Evolutionary conservation across 1,139 yeast species (phyloP).

Genomic region (Yamadazyma siamensis): DNA sequence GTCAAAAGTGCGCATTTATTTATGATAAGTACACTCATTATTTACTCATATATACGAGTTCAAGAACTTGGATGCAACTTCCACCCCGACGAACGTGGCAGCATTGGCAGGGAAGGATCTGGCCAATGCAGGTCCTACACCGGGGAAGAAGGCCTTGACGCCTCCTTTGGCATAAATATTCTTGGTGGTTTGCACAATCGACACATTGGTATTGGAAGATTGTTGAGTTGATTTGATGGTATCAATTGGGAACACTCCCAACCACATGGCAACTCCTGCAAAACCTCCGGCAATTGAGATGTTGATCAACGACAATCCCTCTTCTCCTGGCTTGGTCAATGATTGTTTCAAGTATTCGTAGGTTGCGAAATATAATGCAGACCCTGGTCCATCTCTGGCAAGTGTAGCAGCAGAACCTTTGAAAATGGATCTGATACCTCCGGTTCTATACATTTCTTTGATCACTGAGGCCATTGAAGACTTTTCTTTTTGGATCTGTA

Average conservation of each 20-base stretch:
- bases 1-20: no score
- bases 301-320: constrained; percentile 64
- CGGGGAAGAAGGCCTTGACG: constrained; percentile 92
- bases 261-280: constrained; percentile 97
- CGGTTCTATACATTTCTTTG: constrained; percentile 67
- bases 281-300: constrained; percentile 89
- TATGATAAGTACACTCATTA: no score
- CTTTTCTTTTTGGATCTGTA: constrained; percentile 69
- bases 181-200: constrained; percentile 65
- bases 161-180: constrained; percentile 71
- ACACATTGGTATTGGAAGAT: constrained; percentile 55
- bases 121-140: constrained; percentile 91
- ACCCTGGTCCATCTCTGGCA: constrained; percentile 97
- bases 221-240: constrained; percentile 88
- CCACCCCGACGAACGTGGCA: constrained; percentile 95
- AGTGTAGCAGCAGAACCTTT: constrained; percentile 90
- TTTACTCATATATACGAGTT: constrained; percentile 21
- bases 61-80: constrained; percentile 72
- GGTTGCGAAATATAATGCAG: constrained; percentile 95
- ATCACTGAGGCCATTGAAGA: constrained; percentile 59
- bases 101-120: constrained; percentile 98
- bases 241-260: constrained; percentile 92
- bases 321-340: constrained; percentile 54
- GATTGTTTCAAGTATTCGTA: constrained; percentile 75
- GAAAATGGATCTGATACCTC: constrained; percentile 82